Evolutionary conservation across 1,284 basidiomycete species (phyloP), one percentile per base, ranked within the genome.

Genomic region (Filobasidium uniguttulatum): DNA sequence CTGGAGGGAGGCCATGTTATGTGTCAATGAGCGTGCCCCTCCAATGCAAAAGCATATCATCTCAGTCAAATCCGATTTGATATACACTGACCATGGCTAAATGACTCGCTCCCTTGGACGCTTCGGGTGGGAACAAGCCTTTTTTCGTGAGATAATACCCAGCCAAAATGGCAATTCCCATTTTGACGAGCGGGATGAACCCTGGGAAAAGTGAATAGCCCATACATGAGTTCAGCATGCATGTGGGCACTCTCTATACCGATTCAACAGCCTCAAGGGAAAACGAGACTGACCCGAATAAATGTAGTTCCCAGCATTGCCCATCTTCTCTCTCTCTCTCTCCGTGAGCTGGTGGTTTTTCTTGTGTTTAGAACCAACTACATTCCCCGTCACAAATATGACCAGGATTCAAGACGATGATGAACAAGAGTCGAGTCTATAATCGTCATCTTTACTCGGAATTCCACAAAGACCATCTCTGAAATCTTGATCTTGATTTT

Each of bases 81-180:
- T 5, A 8, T 17, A 9, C 8, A 57, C 61, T 54, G 33, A 66
- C 67, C 58, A 69, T 55, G 17, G 58, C 60, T 10, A 69, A 35
- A 3, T 62, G 57, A 47, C 62, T 62, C 30, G 67, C 61, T 7
- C 66, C 67, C 26, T 61, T 61, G 2, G 61, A 62, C 31, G 57
- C 56, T 1, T 56, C 53, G 0, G 62, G 57, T 0, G 61, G 55
- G 29, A 69, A 62, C 22, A 59, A 48, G 0, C 62, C 62, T 5
- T 53, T 49, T 45, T 62, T 64, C 26, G 61, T 56, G 7, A 67
- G 56, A 8, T 56, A 36, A 29, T 58, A 64, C 0, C 67, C 67
- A 0, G 62, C 41, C 1, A 38, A 50, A 31, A 69, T 66, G 38
- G 50, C 40, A 15, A 55, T 28, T 7, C 46, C 54, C 54, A 50